These are phyloP conservation scores for Carex littledalei DNA, from an alignment of 176 grass and related monocot species.

Conservation along the genomic window DNA sequence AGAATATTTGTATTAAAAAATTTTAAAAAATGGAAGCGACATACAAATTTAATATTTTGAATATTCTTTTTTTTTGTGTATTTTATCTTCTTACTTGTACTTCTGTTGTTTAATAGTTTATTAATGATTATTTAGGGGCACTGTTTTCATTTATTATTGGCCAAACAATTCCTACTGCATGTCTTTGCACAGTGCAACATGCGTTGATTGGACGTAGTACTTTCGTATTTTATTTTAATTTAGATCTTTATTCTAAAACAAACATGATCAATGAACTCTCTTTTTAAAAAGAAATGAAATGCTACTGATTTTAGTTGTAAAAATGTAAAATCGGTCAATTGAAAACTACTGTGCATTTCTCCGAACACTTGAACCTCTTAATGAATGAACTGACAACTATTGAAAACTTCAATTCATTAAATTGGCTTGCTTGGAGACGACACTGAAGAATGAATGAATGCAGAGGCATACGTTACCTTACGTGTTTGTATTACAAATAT, in stretches of 20 bases:
- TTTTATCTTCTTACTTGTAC: no score
- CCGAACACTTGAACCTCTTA: conserved; percentile 15
- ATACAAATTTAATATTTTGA: no score
- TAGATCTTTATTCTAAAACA: background rate
- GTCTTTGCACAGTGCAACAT: background rate
- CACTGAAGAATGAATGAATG: conserved; percentile 18
- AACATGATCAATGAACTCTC: background rate
- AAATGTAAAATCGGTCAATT: conserved; percentile 22
- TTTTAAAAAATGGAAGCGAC: no score
- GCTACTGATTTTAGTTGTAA: background rate
- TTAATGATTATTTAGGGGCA: background rate
- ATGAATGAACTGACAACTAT: conserved; percentile 30
- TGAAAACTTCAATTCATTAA: conserved; percentile 31
- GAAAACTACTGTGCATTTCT: background rate
- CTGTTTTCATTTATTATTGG: background rate
- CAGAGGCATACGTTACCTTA: conserved; percentile 9
- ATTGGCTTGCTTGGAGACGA: conserved; percentile 6
- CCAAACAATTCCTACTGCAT: background rate
- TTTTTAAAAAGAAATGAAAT: background rate
- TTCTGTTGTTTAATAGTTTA: no score
- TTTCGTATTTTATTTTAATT: background rate
- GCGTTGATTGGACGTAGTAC: background rate
- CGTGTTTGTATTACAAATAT: background rate
- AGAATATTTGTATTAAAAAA: no score
- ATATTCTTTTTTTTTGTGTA: no score